Base-by-base conservation (phyloP, 108 stramenopile species). In the Ochromonas danica region DNA sequence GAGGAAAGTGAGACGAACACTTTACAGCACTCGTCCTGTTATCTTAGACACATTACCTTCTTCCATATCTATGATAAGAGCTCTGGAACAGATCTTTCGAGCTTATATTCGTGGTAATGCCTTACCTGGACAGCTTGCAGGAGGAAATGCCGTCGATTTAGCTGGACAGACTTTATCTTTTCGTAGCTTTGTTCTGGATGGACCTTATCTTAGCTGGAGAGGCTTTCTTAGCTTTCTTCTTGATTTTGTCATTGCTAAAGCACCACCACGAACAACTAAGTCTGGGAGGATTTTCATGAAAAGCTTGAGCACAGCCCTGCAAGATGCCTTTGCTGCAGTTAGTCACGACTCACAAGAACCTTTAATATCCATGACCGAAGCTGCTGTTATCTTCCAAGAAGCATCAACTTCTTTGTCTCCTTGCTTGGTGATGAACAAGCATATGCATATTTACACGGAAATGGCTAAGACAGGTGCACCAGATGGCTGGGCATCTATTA, bases 201-300 rank as follows among this genome's bases (percentile, higher is more conserved):
- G 63, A 6, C 63, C 63, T 14, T 67, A 67, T 67, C 3, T 67
- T 3, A 67, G 63, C 31, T 67, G 63, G 63, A 67, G 25, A 36
- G 63, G 63, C 3, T 67, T 67, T 36, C 25, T 67, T 6, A 28
- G 35, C 10, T 67, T 67, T 36, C 31, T 67, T 6, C 6, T 67
- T 67, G 63, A 67, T 36, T 67, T 67, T 67, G 31, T 6, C 31
- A 67, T 67, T 67, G 63, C 63, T 6, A 28, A 67, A 67, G 10
- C 6, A 35, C 63, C 63, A 35, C 25, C 63, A 36, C 31, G 6
- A 31, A 3, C 3, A 31, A 67, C 33, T 10, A 67, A 33, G 25
- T 28, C 63, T 10, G 63, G 63, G 6, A 28, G 25, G 31, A 31
- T 14, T 28, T 67, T 67, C 25, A 3, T 6, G 17, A 28, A 36